Evolutionary conservation across 352 stramenopile species (phyloP).

Genomic region (Detonula confervacea): DNA sequence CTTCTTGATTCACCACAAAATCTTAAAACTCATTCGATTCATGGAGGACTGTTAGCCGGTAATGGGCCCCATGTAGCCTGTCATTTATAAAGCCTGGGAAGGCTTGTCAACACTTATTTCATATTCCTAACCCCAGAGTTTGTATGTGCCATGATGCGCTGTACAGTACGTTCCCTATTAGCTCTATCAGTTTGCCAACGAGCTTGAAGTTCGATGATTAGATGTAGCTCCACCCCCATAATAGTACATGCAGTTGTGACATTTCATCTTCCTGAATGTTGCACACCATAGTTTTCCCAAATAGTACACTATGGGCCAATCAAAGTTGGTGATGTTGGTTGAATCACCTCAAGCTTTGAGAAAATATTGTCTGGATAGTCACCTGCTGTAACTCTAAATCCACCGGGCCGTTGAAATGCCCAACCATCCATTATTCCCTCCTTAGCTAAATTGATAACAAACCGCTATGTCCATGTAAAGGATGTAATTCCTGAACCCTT

Average conservation of each 20-base stretch:
- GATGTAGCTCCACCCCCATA: conserved; percentile 1
- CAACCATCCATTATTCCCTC: conserved; percentile 9
- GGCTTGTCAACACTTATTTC: background rate
- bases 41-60: background rate
- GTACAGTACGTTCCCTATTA: background rate
- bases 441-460: background rate
- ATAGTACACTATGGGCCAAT: conserved; percentile 28
- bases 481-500: conserved; percentile 8
- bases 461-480: conserved; percentile 15
- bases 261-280: conserved; percentile 12
- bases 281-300: conserved; percentile 29
- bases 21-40: background rate
- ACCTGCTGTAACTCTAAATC: conserved; percentile 3
- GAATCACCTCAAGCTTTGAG: conserved; percentile 27
- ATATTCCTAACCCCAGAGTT: conserved; percentile 10
- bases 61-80: background rate
- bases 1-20: conserved; percentile 1
- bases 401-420: conserved; percentile 21
- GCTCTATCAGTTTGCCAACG: conserved; percentile 27
- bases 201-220: conserved; percentile 31
- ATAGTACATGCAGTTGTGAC: conserved; percentile 2
- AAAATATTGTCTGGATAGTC: conserved; percentile 32
- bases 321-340: conserved; percentile 24
- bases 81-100: background rate
- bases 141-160: background rate